Percentiles rank a stretch among this genome's conserved stretches.
Evolutionary conservation across 331 rosid genomes (phyloP).

Genomic region (Cucumis variabilis): DNA sequence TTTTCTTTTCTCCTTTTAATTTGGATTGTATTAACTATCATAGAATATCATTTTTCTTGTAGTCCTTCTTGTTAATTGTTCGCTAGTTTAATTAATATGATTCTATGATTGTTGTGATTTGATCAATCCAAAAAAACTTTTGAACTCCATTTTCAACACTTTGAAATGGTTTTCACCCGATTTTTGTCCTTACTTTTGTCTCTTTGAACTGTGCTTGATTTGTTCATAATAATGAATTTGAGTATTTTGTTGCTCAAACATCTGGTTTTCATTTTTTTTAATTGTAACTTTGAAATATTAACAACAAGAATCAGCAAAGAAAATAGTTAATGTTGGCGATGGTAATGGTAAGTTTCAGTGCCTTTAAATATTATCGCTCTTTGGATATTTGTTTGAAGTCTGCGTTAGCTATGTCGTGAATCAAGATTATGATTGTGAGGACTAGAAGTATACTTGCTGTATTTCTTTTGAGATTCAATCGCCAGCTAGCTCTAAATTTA

Average conservation of each 20-base stretch:
- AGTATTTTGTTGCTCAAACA: neutral
- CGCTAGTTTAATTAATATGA: neutral
- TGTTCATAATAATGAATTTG: neutral
- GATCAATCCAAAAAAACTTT: neutral
- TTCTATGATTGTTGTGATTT: neutral
- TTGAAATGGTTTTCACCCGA: neutral
- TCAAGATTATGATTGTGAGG: neutral
- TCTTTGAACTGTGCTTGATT: neutral
- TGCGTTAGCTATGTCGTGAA: constrained; percentile 8
- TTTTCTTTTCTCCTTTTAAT: no score
- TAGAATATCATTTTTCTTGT: no score
- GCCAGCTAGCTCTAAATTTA: neutral
- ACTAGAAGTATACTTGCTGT: neutral
- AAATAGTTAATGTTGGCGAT: neutral
- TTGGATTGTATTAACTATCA: no score
- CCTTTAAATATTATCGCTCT: neutral
- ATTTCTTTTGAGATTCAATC: neutral
- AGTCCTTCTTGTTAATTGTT: no score
- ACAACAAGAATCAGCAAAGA: neutral
- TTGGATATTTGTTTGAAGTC: neutral
- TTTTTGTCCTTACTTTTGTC: constrained; percentile 1
- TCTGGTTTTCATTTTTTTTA: neutral
- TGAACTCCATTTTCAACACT: neutral
- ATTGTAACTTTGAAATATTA: neutral
- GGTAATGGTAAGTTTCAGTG: neutral